Conservation (phyloP, 306 rosid genomes). For the Sphenostylis stenocarpa region DNA sequence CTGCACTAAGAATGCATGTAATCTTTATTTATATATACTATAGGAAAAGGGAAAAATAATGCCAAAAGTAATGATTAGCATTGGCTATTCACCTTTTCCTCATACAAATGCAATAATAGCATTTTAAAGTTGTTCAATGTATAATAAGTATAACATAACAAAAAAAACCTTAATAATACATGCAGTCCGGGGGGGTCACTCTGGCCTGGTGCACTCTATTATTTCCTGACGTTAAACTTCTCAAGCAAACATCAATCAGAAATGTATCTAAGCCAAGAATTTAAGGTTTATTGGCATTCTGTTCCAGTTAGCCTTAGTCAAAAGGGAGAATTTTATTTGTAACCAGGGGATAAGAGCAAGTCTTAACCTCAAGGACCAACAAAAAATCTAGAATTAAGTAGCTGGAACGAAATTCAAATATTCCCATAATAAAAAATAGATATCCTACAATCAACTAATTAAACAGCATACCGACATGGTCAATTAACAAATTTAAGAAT, state of each 20-base stretch:
- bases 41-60: background rate
- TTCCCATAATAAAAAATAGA: slow-evolving; percentile 15
- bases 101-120: background rate
- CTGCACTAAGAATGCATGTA: background rate
- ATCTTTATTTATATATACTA: background rate
- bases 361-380: slow-evolving; percentile 3
- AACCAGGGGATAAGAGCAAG: background rate
- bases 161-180: slow-evolving; percentile 7
- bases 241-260: slow-evolving; percentile 18
- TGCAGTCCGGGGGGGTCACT: slow-evolving; percentile 2
- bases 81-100: slow-evolving; percentile 3
- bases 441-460: background rate
- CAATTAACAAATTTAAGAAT: background rate
- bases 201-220: background rate
- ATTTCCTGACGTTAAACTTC: background rate
- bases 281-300: background rate
- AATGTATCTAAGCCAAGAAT: slow-evolving; percentile 24
- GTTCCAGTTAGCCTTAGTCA: slow-evolving; percentile 4
- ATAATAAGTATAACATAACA: background rate
- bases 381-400: background rate
- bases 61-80: background rate
- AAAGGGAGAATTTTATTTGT: background rate
- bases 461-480: background rate
- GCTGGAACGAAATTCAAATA: slow-evolving; percentile 6
- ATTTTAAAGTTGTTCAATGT: background rate